Base-by-base conservation (phyloP, 164 flowering plant species). In the Sextonia rubra region DNA sequence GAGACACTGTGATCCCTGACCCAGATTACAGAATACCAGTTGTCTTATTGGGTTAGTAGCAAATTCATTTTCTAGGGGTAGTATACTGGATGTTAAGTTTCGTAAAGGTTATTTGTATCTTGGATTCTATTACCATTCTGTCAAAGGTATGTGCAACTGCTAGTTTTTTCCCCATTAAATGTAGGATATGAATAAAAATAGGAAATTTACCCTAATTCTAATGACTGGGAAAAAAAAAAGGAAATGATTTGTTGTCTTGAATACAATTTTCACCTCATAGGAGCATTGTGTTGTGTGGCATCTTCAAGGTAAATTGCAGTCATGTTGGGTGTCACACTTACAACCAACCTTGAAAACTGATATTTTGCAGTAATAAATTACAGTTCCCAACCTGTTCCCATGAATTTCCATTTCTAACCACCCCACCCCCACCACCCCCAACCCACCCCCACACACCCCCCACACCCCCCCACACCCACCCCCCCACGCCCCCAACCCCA, bases 21-120 rank as follows among this genome's bases (percentile, higher is more conserved):
- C 94, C 97, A 15, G 98, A 94, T 80, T 94, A 92, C 71, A 81
- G 98, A 47, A 84, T 92, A 60, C 92, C 98, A 2, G 72, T 87
- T 73, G 92, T 88, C 32, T 74, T 94, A 44, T 86, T 94, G 30
- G 97, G 97, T 94, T 69, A 30, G 87, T 78, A 67, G 15, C 32
- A 11, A 2, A 65, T 22, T 3, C 47, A 24, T 12, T 25, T 2
- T 25, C 0, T 20, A 30, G 32, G 26, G 20, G 22, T 73, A 26
- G 11, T 17, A 12, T 30, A 22, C 4, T 30, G 3, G 15, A 49
- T 25, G 55, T 64, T 17, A 27, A 26, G 29, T 24, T 20, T 47
- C 1, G 37, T 52, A 11, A 12, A 24, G 37, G 60, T 30, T 30
- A 8, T 15, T 30, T 44, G 14, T 67, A 22, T 47, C 14, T 14